Evolutionary conservation across 1,284 basidiomycete species (phyloP).

Genomic region (Microbotryum silenes-acaulis): DNA sequence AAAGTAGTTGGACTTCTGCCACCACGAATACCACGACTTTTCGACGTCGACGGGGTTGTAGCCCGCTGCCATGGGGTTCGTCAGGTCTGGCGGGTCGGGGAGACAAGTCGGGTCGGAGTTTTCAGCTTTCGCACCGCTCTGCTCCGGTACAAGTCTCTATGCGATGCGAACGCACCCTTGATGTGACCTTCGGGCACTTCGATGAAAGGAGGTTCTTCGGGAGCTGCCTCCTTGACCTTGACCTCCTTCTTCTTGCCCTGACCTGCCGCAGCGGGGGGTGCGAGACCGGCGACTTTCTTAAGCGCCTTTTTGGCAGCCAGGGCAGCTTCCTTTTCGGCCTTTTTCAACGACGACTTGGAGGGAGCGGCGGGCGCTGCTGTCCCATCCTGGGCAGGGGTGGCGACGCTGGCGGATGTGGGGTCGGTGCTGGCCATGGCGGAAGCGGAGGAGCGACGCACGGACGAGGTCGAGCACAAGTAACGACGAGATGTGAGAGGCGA

Average conservation of each 20-base stretch:
- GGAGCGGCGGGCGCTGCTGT: conserved; percentile 8
- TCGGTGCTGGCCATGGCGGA: background rate
- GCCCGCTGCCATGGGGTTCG: conserved; percentile 74
- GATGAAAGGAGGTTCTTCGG: conserved; percentile 22
- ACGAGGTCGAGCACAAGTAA: background rate
- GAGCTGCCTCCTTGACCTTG: conserved; percentile 16
- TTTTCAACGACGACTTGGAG: conserved; percentile 30
- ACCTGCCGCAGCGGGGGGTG: background rate
- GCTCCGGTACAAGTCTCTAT: background rate
- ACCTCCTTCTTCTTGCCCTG: conserved; percentile 25
- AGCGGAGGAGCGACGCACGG: background rate
- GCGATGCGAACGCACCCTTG: conserved; percentile 20
- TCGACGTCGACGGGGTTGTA: conserved; percentile 96
- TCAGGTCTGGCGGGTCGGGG: conserved; percentile 55
- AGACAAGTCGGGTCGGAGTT: background rate
- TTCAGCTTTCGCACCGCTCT: background rate
- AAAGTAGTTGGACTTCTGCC: conserved; percentile 85
- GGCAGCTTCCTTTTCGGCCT: conserved; percentile 29
- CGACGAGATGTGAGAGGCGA: background rate
- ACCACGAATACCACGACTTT: conserved; percentile 98
- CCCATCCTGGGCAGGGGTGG: background rate
- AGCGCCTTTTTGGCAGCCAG: conserved; percentile 32
- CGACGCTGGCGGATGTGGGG: background rate
- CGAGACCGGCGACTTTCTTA: conserved; percentile 14
- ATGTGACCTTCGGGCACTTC: conserved; percentile 25